Base-by-base conservation (phyloP, 805 yeast genomes). In the Saccharomycopsis sp. region DNA sequence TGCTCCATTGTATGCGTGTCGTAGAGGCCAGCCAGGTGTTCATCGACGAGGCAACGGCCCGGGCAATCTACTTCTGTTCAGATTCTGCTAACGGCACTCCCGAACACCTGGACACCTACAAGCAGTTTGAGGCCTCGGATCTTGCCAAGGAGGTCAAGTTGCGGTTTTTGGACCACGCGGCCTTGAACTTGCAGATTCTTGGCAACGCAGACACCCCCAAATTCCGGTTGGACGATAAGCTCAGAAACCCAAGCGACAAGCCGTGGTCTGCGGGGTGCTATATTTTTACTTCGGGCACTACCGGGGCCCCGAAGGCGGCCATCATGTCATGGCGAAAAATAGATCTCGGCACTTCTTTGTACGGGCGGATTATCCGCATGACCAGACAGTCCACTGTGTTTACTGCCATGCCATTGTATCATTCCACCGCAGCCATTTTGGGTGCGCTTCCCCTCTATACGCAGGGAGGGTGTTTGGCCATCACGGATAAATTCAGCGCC, bases 331-430 rank as follows among this genome's bases (percentile, higher is more conserved):
- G 97, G 97, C 79, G 90, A 65, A 91, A 91, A 70, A 80, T 87
- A 4, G 79, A 78, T 52, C 75, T 87, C 74, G 96, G 96, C 1
- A 73, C 89, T 1, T 71, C 77, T 1, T 67, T 89, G 24, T 91
- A 89, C 67, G 89, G 89, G 1, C 78, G 78, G 62, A 84, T 89
- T 48, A 79, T 87, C 73, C 79, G 82, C 59, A 75, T 89, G 63
- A 70, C 73, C n/a, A 61, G 70, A 3, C 68, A 73, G 2, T 81
- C 87, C 15, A 80, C 78, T 12, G 84, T 89, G 8, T 87, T 87
- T 73, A 89, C 97, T 0, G 89, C 97, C 0, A 91, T 91, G 98
- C 98, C 98, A 1, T 74, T 92, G 60, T 91, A 92, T 68, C 98
- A 91, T 70, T 89, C 97, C 0, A 91, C 97, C 0, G 97, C 97